A percentile compares a stretch with the other conserved stretches of the same genome.
Evolutionary conservation across 2,329 filamentous ascomycete species (phyloP).

Genomic region (Xylaria sp.): DNA sequence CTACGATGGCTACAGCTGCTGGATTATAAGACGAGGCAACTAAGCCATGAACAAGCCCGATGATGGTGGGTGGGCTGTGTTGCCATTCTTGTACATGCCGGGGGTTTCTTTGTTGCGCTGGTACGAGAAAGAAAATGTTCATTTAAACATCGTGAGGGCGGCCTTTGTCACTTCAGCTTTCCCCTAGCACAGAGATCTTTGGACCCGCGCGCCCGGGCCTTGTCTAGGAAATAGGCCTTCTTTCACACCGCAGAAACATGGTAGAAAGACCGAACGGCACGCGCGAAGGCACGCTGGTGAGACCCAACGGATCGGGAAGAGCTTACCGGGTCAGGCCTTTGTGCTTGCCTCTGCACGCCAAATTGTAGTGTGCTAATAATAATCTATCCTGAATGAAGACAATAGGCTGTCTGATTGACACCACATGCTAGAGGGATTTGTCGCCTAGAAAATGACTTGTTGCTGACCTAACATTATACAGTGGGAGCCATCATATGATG

Average conservation of each 20-base stretch:
- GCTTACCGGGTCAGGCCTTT: conserved; percentile 15
- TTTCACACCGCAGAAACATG: conserved; percentile 37
- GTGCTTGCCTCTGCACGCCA: conserved; percentile 11
- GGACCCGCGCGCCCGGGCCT: conserved; percentile 18
- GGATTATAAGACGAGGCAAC: conserved; percentile 37
- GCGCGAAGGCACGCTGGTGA: conserved; percentile 12
- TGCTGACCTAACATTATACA: conserved; percentile 8
- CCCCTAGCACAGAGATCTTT: conserved; percentile 34
- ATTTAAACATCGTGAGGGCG: conserved; percentile 39
- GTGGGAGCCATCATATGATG: conserved; percentile 24
- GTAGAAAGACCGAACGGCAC: conserved; percentile 34
- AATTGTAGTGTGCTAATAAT: conserved; percentile 25
- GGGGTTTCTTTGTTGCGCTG: conserved; percentile 44
- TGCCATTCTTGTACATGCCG: conserved; percentile 48
- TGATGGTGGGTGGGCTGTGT: conserved; percentile 39
- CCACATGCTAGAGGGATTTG: background rate
- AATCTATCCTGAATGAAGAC: conserved; percentile 6
- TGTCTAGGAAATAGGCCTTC: conserved; percentile 42
- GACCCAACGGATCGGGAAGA: conserved; percentile 35
- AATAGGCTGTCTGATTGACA: conserved; percentile 11
- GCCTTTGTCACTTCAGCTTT: conserved; percentile 38
- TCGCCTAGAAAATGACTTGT: conserved; percentile 28
- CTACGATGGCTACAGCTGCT: conserved; percentile 46
- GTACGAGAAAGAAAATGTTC: conserved; percentile 30
- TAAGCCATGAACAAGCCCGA: conserved; percentile 34